These are phyloP conservation scores for Chiua virens DNA, from an alignment of 768 basidiomycete species.

Conservation along the genomic window DNA sequence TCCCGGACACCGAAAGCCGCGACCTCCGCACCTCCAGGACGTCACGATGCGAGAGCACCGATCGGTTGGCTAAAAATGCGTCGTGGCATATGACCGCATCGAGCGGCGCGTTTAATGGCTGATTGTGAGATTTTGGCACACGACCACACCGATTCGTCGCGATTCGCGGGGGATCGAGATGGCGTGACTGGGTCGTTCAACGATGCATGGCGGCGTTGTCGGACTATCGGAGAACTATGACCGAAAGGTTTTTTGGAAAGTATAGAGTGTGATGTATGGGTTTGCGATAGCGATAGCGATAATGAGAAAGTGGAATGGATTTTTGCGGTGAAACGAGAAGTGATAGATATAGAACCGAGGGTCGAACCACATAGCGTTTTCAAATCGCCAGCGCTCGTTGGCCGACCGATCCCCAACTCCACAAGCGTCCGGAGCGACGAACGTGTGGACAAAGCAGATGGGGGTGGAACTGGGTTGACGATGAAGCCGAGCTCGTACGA, in stretches of 20 bases:
- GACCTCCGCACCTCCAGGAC: background rate
- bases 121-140: constrained; percentile 34
- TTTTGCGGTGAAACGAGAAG: constrained; percentile 17
- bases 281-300: constrained; percentile 2
- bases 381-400: constrained; percentile 7
- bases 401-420: constrained; percentile 4
- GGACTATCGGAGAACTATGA: constrained; percentile 10
- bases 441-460: constrained; percentile 12
- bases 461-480: background rate
- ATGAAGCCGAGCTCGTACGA: constrained; percentile 25
- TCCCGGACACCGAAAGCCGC: no score
- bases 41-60: constrained; percentile 11
- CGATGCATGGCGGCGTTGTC: constrained; percentile 9
- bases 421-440: constrained; percentile 28
- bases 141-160: constrained; percentile 24
- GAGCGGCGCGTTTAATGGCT: constrained; percentile 24
- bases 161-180: background rate
- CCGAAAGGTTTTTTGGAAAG: constrained; percentile 3
- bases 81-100: constrained; percentile 17
- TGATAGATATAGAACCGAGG: constrained; percentile 19
- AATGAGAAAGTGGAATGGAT: constrained; percentile 3
- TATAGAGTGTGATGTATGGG: constrained; percentile 7
- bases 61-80: constrained; percentile 25
- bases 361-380: constrained; percentile 21
- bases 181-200: constrained; percentile 2